phyloP scores from a whole-genome alignment of 164 flowering plant species.

The Santalum album region DNA sequence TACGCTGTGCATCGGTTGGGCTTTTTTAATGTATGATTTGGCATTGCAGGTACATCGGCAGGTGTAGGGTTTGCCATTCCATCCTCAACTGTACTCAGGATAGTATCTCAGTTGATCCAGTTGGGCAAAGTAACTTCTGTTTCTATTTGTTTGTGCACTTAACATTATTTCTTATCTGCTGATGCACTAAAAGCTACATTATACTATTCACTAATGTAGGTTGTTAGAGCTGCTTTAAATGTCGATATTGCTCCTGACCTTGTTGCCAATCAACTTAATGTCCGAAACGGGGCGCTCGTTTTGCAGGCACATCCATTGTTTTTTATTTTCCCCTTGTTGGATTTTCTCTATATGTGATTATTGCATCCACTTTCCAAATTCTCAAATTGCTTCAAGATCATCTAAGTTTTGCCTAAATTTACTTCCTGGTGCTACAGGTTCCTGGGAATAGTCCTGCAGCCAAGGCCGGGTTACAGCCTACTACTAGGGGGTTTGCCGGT shows the following conservation, averaged over 20 bases:
- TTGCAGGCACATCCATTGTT: conserved; percentile 46
- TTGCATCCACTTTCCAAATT: background rate
- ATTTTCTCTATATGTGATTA: background rate
- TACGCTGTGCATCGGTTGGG: too few species aligned
- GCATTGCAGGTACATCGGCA: conserved; percentile 73
- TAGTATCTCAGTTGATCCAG: conserved; percentile 85
- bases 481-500: conserved; percentile 86
- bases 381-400: too few species aligned
- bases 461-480: conserved; percentile 74
- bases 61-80: conserved; percentile 98
- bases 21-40: conserved; percentile 1
- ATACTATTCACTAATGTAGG: conserved; percentile 31
- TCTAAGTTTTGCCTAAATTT: conserved; percentile 1
- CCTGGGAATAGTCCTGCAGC: conserved; percentile 71
- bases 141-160: background rate
- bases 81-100: conserved; percentile 67
- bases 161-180: background rate
- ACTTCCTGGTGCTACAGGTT: conserved; percentile 35
- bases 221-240: conserved; percentile 72
- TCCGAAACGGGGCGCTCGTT: conserved; percentile 84
- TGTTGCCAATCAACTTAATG: conserved; percentile 84
- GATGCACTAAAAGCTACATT: background rate
- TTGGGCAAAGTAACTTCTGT: conserved; percentile 57
- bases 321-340: background rate
- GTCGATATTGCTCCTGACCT: conserved; percentile 81